Conservation (phyloP, 2,329 filamentous ascomycete genomes). For the Hymenoscyphus scutula region DNA sequence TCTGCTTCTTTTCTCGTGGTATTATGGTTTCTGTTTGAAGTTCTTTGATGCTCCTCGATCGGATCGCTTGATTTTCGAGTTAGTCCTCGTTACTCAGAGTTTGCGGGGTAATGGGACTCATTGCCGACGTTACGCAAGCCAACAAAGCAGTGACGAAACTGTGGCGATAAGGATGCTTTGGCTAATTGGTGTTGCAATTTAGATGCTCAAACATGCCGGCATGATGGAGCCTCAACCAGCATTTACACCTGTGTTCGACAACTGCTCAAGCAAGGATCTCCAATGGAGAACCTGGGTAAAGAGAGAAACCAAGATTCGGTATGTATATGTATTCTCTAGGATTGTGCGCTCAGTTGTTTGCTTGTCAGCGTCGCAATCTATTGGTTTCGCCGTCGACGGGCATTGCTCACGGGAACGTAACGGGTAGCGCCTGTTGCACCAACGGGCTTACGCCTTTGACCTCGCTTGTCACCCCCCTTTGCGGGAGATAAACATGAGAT, state of each 20-base stretch:
- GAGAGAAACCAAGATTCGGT: slow-evolving; percentile 62
- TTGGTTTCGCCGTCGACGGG: slow-evolving; percentile 10
- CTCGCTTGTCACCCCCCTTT: not conserved
- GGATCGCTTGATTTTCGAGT: not conserved
- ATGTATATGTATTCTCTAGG: slow-evolving; percentile 31
- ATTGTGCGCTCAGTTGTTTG: not conserved
- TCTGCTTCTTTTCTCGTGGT: slow-evolving; percentile 3
- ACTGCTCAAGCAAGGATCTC: slow-evolving; percentile 45
- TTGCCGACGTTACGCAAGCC: not conserved
- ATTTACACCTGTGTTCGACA: slow-evolving; percentile 43
- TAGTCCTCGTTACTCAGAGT: not conserved
- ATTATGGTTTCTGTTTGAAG: not conserved
- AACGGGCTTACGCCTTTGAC: not conserved
- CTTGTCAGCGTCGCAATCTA: not conserved
- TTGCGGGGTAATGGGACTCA: not conserved
- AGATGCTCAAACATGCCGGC: slow-evolving; percentile 69
- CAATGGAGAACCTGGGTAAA: slow-evolving; percentile 65
- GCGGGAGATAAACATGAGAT: not conserved
- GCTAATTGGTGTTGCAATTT: slow-evolving; percentile 2
- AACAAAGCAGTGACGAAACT: not conserved
- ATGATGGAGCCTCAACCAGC: slow-evolving; percentile 56
- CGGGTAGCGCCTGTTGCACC: not conserved
- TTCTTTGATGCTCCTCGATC: not conserved
- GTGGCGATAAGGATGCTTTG: not conserved
- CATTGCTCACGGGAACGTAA: slow-evolving; percentile 5